Evolutionary conservation across 1,284 basidiomycete species (phyloP).

Genomic region (Pascua guehoae): DNA sequence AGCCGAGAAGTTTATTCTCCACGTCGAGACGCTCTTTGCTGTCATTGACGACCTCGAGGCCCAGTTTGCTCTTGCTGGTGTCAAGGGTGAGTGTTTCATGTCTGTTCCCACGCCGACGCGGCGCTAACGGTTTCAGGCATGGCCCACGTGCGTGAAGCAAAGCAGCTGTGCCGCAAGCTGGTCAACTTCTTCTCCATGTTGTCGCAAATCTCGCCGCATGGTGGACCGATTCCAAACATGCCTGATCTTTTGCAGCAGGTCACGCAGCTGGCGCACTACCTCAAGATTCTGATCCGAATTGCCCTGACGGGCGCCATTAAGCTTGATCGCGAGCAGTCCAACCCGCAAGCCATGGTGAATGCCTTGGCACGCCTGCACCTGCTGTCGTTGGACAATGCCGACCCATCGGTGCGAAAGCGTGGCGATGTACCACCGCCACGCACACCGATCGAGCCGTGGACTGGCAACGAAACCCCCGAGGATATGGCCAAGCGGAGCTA

Average conservation of each 20-base stretch:
- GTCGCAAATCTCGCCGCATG: constrained; percentile 54
- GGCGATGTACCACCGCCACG: constrained; percentile 33
- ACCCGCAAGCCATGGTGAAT: constrained; percentile 75
- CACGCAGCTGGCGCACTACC: constrained; percentile 95
- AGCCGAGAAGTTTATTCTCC: constrained; percentile 97
- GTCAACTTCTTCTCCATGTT: constrained; percentile 97
- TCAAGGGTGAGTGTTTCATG: constrained; percentile 65
- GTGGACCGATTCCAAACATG: constrained; percentile 62
- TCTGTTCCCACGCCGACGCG: constrained; percentile 3
- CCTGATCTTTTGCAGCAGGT: constrained; percentile 96
- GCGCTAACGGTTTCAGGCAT: constrained; percentile 61
- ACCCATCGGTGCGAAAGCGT: constrained; percentile 63
- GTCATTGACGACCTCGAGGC: constrained; percentile 95
- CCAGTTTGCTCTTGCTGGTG: constrained; percentile 73
- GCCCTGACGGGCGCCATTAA: constrained; percentile 93
- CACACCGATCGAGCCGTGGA: constrained; percentile 11
- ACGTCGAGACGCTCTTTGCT: constrained; percentile 96
- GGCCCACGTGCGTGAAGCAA: constrained; percentile 95
- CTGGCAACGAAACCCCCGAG: constrained; percentile 26
- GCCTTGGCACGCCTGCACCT: constrained; percentile 91
- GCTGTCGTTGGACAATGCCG: constrained; percentile 80
- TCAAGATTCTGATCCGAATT: constrained; percentile 98
- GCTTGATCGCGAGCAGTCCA: constrained; percentile 83
- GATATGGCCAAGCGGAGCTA: constrained; percentile 40
- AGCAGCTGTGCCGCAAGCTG: constrained; percentile 97